Conservation (phyloP, 2,329 filamentous ascomycete genomes). For the Fusarium nygamai region DNA sequence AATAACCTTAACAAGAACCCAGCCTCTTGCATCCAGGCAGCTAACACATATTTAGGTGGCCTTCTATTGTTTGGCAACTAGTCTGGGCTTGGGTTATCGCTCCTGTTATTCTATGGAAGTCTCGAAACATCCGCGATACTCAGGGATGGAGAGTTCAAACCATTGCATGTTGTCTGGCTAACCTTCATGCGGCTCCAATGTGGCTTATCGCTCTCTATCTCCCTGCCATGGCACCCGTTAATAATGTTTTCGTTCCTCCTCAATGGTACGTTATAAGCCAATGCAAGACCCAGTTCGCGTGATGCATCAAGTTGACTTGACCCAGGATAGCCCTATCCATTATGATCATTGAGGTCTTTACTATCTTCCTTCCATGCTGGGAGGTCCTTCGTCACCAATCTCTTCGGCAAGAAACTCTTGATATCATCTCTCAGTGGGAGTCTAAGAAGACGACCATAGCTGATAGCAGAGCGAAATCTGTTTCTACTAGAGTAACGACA, state of each 20-base stretch:
- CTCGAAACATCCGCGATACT: constrained; percentile 69
- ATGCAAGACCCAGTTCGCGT: neutral
- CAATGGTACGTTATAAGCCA: constrained; percentile 62
- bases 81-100: constrained; percentile 68
- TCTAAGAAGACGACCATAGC: neutral
- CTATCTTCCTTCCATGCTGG: constrained; percentile 37
- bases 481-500: neutral
- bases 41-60: constrained; percentile 45
- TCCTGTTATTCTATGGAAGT: constrained; percentile 67
- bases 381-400: neutral
- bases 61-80: constrained; percentile 69
- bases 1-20: neutral
- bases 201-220: constrained; percentile 68
- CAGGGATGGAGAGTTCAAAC: constrained; percentile 73
- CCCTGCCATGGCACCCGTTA: constrained; percentile 60
- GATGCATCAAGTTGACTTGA: neutral
- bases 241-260: constrained; percentile 64
- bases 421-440: constrained; percentile 56
- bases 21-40: neutral
- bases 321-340: constrained; percentile 61
- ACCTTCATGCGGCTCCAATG: constrained; percentile 69
- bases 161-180: constrained; percentile 52
- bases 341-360: constrained; percentile 67
- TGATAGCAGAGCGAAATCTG: constrained; percentile 48
- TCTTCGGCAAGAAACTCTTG: neutral